Base-by-base conservation (phyloP, 139 green algal species). In the Pycnococcus provasolii region DNA sequence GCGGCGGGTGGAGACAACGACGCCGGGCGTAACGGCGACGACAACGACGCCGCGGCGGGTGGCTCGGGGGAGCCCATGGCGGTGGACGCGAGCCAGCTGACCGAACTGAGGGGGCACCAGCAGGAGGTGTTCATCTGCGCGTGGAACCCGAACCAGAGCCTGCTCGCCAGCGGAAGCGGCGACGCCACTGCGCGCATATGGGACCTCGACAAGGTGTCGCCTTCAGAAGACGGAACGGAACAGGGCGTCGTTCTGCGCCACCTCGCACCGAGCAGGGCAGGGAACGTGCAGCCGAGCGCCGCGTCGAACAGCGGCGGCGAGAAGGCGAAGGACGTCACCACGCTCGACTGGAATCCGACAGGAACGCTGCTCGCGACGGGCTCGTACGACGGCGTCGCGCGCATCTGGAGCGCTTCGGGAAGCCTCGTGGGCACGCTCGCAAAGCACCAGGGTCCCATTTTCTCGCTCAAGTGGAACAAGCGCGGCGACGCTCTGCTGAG, bases 381-480 rank as follows among this genome's bases (percentile, higher is more conserved):
- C 1, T 89, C 82, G 2, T 94, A 93, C 51, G 87, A 96, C 70
- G 91, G 89, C 42, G 72, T 83, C 5, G 86, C 84, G 9, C 71
- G 88, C 8, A 79, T 96, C 7, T 96, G 90, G 87, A 50, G 60
- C 42, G 45, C 48, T 4, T 43, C 73, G 85, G 89, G 89, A 42
- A 81, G 86, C 61, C 70, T 96, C 62, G 76, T 83, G 58, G 78
- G 77, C 15, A 89, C 79, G 42, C 79, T 96, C 48, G 73, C 81
- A 26, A 82, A 77, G 62, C 90, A 97, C 79, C 78, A 78, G 54
- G 86, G 86, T 5, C 84, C 88, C 40, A 85, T 96, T 60, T 96
- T 96, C 76, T 86, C 83, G 3, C 80, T 96, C n/a, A 90, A 91
- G 54, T 97, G 87, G 87, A 95, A 92, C 84, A 86, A 84, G 65